Evolutionary conservation across 495 filamentous ascomycete species (phyloP), one percentile per base, ranked within the genome.

Genomic region (Aspergillus asperescens): DNA sequence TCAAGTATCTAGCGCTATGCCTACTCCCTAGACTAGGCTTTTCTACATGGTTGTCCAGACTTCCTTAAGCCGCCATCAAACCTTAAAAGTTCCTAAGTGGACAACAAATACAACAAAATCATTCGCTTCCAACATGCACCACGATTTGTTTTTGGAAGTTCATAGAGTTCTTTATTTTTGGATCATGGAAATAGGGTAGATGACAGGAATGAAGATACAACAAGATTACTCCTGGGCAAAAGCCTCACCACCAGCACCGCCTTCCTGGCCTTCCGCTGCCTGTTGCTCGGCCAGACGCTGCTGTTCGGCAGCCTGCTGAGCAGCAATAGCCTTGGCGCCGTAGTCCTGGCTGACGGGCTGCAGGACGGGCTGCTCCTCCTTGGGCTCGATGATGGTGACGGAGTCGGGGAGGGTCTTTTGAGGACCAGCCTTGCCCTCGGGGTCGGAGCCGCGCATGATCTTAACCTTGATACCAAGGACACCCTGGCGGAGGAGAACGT

Each of bases 381-480:
- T 98, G 75, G 93, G 93, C 83, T 97, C 94, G 76, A 96, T 95
- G 78, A 98, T 89, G 68, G 90, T 96, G 71, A 98, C 93, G 70
- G 89, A 88, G 76, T 98, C 93, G 59, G 93, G 93, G 52, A 98
- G 86, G 60, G 90, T 86, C 81, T 97, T 96, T 75, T 88, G 85
- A 57, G 92, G 90, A 60, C 94, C 94, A 66, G 87, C 81, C 85
- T 98, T 98, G 83, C 92, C 92, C 79, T 98, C 93, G 68, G 94
- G 93, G 79, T 98, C 93, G 67, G 87, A 93, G 68, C 94, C 94
- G 73, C 93, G 93, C 93, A 98, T 98, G 80, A 98, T 98, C 90
- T 98, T 98, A 71, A 98, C 93, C 83, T 98, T 98, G 84, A 98
- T 97, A 78, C 93, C 93, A 53, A 98, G 82, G 60, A 98, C 93